Evolutionary conservation across 805 yeast genomes (phyloP), one percentile per base, ranked within the genome.

Genomic region (Cephaloascus albidus): DNA sequence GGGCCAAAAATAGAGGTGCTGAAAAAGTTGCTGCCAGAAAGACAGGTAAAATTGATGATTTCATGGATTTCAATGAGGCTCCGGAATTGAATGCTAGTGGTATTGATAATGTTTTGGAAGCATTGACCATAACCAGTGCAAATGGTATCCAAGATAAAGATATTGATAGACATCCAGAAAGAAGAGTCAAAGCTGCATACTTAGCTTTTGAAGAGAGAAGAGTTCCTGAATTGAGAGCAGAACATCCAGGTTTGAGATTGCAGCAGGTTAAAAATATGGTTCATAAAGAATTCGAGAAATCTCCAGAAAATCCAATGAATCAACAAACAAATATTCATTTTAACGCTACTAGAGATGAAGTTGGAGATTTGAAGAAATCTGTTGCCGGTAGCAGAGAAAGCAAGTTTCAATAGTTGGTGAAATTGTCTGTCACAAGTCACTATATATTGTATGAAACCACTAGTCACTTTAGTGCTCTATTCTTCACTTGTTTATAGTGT

Each of bases 161-260:
- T 38, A 67, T 85, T 38, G 95, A 85, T 43, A 78, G 87, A 58
- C 95, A 85, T 50, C 95, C 95, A 8, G 95, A 85, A 65, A 76
- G 94, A 61, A 74, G 95, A 54, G 83, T 81, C 60, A 85, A 85
- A 64, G 86, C 90, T 19, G 95, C 95, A 0, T 67, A 68, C 41
- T 69, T 76, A 10, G 86, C 85, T 1, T 85, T 62, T 52, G 86
- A 85, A 50, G 90, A 79, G 45, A 63, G 68, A 40, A 71, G 90
- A 50, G 54, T 82, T 33, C 90, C 93, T 4, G 86, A 81, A 52
- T 41, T 81, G 40, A 78, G 80, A 59, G 70, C 77, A 55, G 95
- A 85, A 58, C 67, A 79, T 49, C 88, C 89, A 3, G 95, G 95
- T 12, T 66, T 85, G 49, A 74, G 94, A 51, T 68, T 79, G 51